These are phyloP conservation scores for Acanthamoeba sp. DNA, from an alignment of 208 protist species.

Conservation along the genomic window DNA sequence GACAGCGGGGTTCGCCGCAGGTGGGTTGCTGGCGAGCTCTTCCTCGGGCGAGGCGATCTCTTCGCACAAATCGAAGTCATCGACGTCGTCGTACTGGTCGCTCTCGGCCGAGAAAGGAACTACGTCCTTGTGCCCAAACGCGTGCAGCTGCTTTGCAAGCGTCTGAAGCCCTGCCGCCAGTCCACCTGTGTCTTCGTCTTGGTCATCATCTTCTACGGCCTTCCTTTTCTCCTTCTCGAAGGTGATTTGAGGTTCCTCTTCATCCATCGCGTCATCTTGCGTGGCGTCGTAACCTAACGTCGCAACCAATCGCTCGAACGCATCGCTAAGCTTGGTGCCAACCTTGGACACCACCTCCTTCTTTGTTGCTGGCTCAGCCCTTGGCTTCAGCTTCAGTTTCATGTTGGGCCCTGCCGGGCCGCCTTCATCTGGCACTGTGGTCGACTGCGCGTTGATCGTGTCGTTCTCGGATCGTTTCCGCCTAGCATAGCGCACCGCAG, in stretches of 20 bases:
- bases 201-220: neutral
- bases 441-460: neutral
- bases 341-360: neutral
- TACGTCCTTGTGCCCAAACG: constrained; percentile 28
- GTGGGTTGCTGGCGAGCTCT: neutral
- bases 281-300: constrained; percentile 17
- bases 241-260: neutral
- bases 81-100: neutral
- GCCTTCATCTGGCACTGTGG: no score
- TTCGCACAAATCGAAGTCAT: constrained; percentile 44
- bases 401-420: no score
- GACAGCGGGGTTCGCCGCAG: neutral
- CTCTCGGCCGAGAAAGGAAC: neutral
- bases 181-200: neutral
- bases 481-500: neutral
- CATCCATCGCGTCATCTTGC: neutral
- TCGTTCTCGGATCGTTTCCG: neutral
- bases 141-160: constrained; percentile 30
- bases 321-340: neutral
- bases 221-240: neutral
- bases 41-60: neutral
- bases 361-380: neutral
- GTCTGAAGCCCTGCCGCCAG: constrained; percentile 1
- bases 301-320: neutral
- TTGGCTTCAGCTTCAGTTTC: neutral